These are phyloP conservation scores for Trichosporon asahii DNA, from an alignment of 1,284 basidiomycete species.

Conservation along the genomic window DNA sequence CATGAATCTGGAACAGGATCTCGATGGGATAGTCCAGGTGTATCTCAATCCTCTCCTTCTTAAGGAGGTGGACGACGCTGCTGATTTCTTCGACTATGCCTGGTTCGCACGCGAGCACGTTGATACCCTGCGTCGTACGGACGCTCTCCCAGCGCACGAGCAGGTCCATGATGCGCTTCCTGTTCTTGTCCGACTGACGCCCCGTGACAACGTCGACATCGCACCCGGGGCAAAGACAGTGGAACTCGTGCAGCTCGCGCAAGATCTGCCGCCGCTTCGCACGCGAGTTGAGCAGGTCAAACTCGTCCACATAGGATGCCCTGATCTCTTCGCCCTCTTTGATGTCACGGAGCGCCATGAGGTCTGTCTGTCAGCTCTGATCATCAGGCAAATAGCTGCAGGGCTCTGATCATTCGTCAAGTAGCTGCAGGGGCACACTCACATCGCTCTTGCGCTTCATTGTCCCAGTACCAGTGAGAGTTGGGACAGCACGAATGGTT, in stretches of 20 bases:
- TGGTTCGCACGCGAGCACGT: neutral
- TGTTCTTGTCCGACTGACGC: neutral
- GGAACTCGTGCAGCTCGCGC: neutral
- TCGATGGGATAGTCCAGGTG: neutral
- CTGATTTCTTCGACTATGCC: neutral
- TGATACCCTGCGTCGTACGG: neutral
- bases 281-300: neutral
- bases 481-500: constrained; percentile 35
- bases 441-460: constrained; percentile 12
- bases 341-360: constrained; percentile 23
- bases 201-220: neutral
- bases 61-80: neutral
- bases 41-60: neutral
- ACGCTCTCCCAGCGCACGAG: neutral
- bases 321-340: constrained; percentile 23
- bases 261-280: neutral
- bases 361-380: constrained; percentile 12
- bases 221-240: constrained; percentile 11
- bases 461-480: constrained; percentile 31
- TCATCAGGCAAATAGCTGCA: no score
- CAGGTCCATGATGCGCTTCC: neutral
- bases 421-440: neutral
- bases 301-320: constrained; percentile 20
- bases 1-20: neutral
- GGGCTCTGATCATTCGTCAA: no score